These are phyloP conservation scores for Furcasterigmium sp. DNA, from an alignment of 2,329 filamentous ascomycete genomes.

Conservation along the genomic window DNA sequence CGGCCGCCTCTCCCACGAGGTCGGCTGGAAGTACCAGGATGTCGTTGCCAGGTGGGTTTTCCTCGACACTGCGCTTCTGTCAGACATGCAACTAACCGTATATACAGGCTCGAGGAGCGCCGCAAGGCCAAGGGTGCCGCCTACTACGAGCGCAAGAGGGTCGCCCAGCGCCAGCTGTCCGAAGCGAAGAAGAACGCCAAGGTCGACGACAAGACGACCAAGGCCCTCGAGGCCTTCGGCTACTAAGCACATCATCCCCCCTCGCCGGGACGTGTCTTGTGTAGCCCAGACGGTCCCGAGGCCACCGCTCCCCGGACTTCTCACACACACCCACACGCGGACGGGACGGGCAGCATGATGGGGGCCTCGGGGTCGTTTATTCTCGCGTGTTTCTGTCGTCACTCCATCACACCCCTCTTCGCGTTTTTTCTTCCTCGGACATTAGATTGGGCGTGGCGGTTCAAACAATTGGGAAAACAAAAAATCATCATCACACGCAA, in stretches of 20 bases:
- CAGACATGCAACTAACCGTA: neutral
- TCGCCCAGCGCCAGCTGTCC: conserved; percentile 80
- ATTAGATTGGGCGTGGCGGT: conserved; percentile 52
- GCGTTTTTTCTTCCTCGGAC: conserved; percentile 32
- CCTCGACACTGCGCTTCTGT: too few relatives aligned
- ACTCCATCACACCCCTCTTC: conserved; percentile 32
- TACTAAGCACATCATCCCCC: conserved; percentile 55
- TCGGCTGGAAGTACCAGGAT: conserved; percentile 99
- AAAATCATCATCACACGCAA: conserved; percentile 22
- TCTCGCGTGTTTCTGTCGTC: conserved; percentile 25
- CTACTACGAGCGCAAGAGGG: conserved; percentile 99
- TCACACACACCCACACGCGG: neutral
- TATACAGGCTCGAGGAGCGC: conserved; percentile 87
- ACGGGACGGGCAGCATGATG: too few relatives aligned
- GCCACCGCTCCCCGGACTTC: neutral
- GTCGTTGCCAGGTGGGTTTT: conserved; percentile 87
- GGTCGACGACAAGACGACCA: conserved; percentile 79
- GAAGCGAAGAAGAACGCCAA: conserved; percentile 91
- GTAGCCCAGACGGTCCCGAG: neutral
- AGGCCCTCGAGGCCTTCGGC: conserved; percentile 83
- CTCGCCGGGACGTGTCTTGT: conserved; percentile 9
- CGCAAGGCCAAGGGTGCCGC: conserved; percentile 98
- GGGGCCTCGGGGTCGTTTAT: too few relatives aligned
- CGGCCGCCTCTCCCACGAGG: conserved; percentile 95
- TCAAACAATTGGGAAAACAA: conserved; percentile 36